phyloP scores from a whole-genome alignment of 495 filamentous ascomycete species.

The Trichocladium uniseriatum region DNA sequence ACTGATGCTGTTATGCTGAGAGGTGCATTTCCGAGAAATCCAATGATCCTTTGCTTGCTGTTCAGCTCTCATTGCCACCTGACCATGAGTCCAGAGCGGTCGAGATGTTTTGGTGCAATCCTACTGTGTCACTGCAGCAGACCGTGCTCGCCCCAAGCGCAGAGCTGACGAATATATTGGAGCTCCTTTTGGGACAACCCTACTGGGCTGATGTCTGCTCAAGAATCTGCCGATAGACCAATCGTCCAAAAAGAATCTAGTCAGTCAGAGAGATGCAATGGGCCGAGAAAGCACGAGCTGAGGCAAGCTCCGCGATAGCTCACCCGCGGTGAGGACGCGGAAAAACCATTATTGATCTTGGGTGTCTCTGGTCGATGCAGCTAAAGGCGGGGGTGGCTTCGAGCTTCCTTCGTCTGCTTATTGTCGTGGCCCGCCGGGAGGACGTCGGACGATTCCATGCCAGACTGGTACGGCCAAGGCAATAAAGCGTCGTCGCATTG shows the following conservation, averaged over 20 bases:
- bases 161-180: not conserved
- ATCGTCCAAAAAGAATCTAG: not conserved
- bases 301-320: not conserved
- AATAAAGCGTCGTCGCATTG: not conserved
- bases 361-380: not conserved
- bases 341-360: not conserved
- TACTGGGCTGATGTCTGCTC: not conserved
- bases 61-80: not conserved
- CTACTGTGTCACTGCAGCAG: not conserved
- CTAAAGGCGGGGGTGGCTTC: not conserved
- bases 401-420: not conserved
- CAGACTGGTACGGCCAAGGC: not conserved
- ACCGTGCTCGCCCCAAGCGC: not conserved
- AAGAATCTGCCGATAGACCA: conserved; percentile 1
- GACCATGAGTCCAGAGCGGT: too few relatives aligned
- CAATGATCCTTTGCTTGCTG: not conserved
- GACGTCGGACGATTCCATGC: conserved; percentile 1
- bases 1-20: not conserved
- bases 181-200: not conserved
- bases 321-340: not conserved
- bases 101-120: too few relatives aligned
- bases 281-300: not conserved
- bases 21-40: not conserved
- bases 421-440: not conserved
- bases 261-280: not conserved